Evolutionary conservation across 768 basidiomycete genomes (phyloP), one percentile per base, ranked within the genome.

Genomic region (Cytidiella melzeri): DNA sequence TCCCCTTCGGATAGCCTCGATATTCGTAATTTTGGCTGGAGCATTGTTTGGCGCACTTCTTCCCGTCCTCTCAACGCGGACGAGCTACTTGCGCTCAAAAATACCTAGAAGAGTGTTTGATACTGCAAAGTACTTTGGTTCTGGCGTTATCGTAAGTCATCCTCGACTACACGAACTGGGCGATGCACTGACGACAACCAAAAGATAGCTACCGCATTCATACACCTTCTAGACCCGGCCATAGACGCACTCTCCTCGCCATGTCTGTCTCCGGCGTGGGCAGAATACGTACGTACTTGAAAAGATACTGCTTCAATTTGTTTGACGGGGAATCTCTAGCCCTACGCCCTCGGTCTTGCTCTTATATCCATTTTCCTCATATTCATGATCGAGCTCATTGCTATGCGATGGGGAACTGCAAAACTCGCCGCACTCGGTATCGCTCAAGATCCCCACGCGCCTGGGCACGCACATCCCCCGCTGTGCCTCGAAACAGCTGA

Each of bases 111-210:
- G 61, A 25, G 65, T 83, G 2, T 92, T 87, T 51, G 83, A 93
- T 46, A 88, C 92, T 64, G 84, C 87, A 26, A 92, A 91, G 66
- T 92, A 85, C 64, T 93, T 94, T 66, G 92, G 92, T 21, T 90
- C 87, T 10, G 92, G 92, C n/a, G 86, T 91, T 44, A 90, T 90
- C 56, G 87, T 87, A 51, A 59, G 83, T 69, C n/a, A n/a, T n/a
- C n/a, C n/a, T n/a, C n/a, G 28, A 18, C n/a, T 11, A 3, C 25
- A 9, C 42, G 45, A 40, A 26, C 23, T 15, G 11, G 13, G 3
- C 25, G 18, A 15, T 54, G 9, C 13, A 38, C 45, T 20, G 19
- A 20, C 50, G 19, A 37, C 46, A 39, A 36, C 44, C 34, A 44
- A 21, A 55, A 90, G 87, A 85, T 96, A 47, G 90, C 91, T 1